phyloP scores from a whole-genome alignment of 768 basidiomycete species.

The Pisolithus marmoratus region DNA sequence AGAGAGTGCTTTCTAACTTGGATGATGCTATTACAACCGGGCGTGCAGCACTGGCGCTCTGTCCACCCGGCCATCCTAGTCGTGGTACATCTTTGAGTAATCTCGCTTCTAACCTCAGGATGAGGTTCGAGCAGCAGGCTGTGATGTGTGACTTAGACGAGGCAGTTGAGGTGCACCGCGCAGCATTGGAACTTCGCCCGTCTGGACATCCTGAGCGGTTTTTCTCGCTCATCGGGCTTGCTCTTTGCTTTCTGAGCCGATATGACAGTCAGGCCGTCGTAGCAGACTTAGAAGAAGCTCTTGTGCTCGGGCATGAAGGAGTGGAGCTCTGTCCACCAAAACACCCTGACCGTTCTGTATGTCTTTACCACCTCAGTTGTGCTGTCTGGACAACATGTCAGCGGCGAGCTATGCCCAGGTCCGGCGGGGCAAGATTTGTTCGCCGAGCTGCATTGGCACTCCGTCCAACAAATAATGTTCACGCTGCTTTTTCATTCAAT shows the following conservation, averaged over 20 bases:
- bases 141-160: not conserved
- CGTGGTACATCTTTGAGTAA: not conserved
- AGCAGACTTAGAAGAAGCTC: not conserved
- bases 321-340: not conserved
- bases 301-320: not conserved
- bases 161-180: not conserved
- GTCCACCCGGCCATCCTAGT: not conserved
- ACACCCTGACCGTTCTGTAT: not conserved
- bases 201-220: not conserved
- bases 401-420: not conserved
- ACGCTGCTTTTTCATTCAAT: too few species aligned
- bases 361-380: not conserved
- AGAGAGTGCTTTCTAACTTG: too few species aligned
- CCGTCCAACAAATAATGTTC: too few species aligned
- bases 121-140: not conserved
- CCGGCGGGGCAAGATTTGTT: not conserved
- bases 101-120: not conserved
- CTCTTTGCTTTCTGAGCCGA: not conserved
- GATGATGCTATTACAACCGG: too few species aligned
- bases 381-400: not conserved
- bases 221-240: not conserved
- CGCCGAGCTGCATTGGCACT: too few species aligned
- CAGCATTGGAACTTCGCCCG: not conserved
- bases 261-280: not conserved
- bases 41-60: too few species aligned